A percentile compares a stretch with the other conserved stretches of the same genome.
phyloP scores from a whole-genome alignment of 1,139 yeast genomes.

The Williopsis jadinii region DNA sequence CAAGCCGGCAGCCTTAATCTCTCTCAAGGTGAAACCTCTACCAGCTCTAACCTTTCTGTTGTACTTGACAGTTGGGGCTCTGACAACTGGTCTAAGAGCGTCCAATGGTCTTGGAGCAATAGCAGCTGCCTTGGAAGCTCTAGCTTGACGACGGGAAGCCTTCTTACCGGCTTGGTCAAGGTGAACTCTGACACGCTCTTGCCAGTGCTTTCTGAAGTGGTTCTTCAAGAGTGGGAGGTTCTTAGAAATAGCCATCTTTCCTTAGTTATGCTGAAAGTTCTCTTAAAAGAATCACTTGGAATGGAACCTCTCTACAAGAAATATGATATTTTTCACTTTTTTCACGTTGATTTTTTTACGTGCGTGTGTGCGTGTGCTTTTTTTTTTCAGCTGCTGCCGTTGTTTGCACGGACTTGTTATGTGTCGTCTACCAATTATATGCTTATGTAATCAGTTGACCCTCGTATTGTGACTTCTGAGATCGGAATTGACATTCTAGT shows the following conservation, averaged over 20 bases:
- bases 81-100: constrained; percentile 92
- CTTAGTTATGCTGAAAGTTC: not conserved
- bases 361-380: not conserved
- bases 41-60: constrained; percentile 99
- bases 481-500: no score
- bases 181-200: constrained; percentile 98
- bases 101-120: constrained; percentile 98
- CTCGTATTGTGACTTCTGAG: no score
- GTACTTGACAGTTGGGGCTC: constrained; percentile 98
- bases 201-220: constrained; percentile 99
- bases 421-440: no score
- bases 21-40: constrained; percentile 98
- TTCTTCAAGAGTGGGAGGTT: constrained; percentile 95
- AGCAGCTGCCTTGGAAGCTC: constrained; percentile 91
- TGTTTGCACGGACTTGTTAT: no score
- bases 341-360: not conserved
- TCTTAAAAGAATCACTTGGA: no score
- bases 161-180: constrained; percentile 99
- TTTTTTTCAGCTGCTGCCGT: no score
- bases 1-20: constrained; percentile 96
- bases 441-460: no score
- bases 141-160: constrained; percentile 91
- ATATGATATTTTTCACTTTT: not conserved
- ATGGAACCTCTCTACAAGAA: no score
- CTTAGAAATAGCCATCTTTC: constrained; percentile 82